phyloP scores from a whole-genome alignment of 108 stramenopile species.

The Nitzschia sp. region DNA sequence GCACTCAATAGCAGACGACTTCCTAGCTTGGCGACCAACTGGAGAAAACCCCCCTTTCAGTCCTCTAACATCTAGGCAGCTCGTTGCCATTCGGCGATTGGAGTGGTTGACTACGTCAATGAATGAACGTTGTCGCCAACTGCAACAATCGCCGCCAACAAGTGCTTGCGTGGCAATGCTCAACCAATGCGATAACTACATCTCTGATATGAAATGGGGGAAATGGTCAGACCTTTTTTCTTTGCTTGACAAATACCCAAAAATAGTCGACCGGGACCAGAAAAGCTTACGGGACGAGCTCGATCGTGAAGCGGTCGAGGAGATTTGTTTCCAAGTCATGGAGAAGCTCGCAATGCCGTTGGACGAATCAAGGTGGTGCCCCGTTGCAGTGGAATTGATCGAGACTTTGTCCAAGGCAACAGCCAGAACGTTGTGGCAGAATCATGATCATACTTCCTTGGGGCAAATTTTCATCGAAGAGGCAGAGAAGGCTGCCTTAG shows the following conservation, averaged over 20 bases:
- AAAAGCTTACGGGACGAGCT: conserved; percentile 17
- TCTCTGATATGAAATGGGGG: conserved; percentile 15
- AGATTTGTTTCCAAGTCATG: conserved; percentile 33
- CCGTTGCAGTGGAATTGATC: conserved; percentile 32
- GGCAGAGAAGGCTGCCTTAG: background rate
- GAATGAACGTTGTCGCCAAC: background rate
- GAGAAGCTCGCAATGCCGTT: conserved; percentile 26
- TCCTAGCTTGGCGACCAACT: background rate
- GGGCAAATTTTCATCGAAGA: background rate
- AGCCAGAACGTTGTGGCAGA: conserved; percentile 15
- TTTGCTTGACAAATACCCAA: conserved; percentile 14
- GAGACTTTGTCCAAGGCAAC: conserved; percentile 15
- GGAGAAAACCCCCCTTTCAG: background rate
- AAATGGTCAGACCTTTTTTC: conserved; percentile 23
- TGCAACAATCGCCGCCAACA: background rate
- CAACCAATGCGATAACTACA: conserved; percentile 7
- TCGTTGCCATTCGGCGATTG: conserved; percentile 41
- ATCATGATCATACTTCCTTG: background rate
- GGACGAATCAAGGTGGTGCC: conserved; percentile 43
- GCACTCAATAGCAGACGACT: background rate
- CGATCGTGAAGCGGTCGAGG: conserved; percentile 35
- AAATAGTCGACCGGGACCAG: conserved; percentile 7
- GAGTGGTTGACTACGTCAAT: conserved; percentile 31
- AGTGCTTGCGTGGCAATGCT: conserved; percentile 7
- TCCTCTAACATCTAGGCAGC: conserved; percentile 27